phyloP scores from a whole-genome alignment of 2,329 filamentous ascomycete genomes.

The Ceratocystis ficicola region DNA sequence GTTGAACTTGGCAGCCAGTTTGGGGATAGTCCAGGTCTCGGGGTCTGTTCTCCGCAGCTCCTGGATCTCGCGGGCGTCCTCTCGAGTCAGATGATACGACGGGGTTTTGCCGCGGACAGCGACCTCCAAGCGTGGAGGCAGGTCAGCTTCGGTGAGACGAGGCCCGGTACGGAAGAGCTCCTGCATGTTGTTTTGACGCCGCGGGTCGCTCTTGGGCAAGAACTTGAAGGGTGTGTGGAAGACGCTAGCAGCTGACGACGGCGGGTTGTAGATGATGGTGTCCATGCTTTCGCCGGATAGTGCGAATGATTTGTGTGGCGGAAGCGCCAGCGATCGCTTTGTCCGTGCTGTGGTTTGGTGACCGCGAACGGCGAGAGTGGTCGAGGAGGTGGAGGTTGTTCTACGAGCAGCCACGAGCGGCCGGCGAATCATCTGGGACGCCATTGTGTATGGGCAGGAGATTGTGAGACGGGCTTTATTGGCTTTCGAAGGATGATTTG shows the following conservation, averaged over 20 bases:
- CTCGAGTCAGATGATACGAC: slow-evolving; percentile 41
- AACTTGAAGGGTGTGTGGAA: slow-evolving; percentile 56
- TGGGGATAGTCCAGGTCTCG: slow-evolving; percentile 41
- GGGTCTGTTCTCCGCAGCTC: slow-evolving; percentile 43
- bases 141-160: slow-evolving; percentile 21
- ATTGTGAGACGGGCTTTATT: neutral
- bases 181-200: slow-evolving; percentile 39
- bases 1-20: slow-evolving; percentile 42
- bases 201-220: slow-evolving; percentile 45
- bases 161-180: slow-evolving; percentile 32
- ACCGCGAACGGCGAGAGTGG: slow-evolving; percentile 30
- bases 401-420: slow-evolving; percentile 29
- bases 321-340: slow-evolving; percentile 46
- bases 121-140: slow-evolving; percentile 23
- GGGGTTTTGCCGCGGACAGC: slow-evolving; percentile 27
- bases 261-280: slow-evolving; percentile 46
- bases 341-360: slow-evolving; percentile 44
- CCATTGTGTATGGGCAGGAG: slow-evolving; percentile 27
- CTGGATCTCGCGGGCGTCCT: slow-evolving; percentile 50
- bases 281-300: slow-evolving; percentile 28
- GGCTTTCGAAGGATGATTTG: neutral
- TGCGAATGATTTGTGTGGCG: slow-evolving; percentile 50
- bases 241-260: slow-evolving; percentile 43
- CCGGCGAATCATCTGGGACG: slow-evolving; percentile 30
- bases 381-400: slow-evolving; percentile 25